Evolutionary conservation across 2,329 filamentous ascomycete species (phyloP).

Genomic region (Sporothrix humicola): DNA sequence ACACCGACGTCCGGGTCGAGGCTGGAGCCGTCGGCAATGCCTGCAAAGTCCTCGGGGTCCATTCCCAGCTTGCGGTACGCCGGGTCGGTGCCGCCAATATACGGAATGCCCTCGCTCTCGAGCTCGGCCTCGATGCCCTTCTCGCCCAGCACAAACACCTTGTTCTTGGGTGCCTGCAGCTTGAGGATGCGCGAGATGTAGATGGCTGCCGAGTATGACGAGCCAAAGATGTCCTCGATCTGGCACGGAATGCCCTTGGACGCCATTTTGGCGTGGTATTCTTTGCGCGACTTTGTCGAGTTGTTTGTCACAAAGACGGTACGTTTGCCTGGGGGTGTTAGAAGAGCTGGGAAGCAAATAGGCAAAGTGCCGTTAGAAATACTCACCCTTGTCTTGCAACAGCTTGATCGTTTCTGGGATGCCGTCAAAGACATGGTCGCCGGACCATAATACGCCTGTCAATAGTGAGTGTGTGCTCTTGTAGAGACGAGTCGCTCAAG

Average conservation of each 20-base stretch:
- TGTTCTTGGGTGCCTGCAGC: conserved; percentile 78
- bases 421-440: conserved; percentile 84
- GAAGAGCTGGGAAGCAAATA: no score
- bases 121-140: conserved; percentile 90
- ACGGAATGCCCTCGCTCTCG: conserved; percentile 75
- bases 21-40: conserved; percentile 73
- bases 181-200: conserved; percentile 94
- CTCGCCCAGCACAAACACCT: conserved; percentile 94
- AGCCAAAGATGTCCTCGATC: conserved; percentile 92
- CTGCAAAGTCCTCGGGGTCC: conserved; percentile 76
- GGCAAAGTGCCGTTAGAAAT: no score
- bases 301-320: conserved; percentile 98
- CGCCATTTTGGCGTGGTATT: conserved; percentile 92
- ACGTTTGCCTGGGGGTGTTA: conserved; percentile 76
- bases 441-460: conserved; percentile 93
- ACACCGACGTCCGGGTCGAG: conserved; percentile 89
- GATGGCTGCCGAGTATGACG: conserved; percentile 90
- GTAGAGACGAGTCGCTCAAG: background rate
- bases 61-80: conserved; percentile 74
- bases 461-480: conserved; percentile 15
- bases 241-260: conserved; percentile 77
- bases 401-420: conserved; percentile 84
- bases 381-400: conserved; percentile 76
- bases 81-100: conserved; percentile 86
- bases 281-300: conserved; percentile 90